Evolutionary conservation across 371 early-diverging fungal species (phyloP).

Genomic region (Paraphysoderma sedebokerense): DNA sequence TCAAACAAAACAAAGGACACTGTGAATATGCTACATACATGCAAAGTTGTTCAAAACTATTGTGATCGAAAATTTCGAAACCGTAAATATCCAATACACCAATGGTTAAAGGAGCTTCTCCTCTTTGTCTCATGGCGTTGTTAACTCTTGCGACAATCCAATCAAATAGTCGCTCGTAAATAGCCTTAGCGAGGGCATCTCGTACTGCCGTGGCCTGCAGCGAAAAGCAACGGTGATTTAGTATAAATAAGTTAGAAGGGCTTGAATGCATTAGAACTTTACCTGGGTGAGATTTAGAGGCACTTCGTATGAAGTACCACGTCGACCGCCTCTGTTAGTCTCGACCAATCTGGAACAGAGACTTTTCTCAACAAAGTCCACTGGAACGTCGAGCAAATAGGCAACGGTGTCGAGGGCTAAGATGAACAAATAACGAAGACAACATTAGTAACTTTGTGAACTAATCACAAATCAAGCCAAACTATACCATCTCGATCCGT

Average conservation of each 20-base stretch:
- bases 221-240: conserved; percentile 1
- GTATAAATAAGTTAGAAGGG: neutral
- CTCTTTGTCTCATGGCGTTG: conserved; percentile 44
- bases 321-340: conserved; percentile 59
- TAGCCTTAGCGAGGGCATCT: conserved; percentile 70
- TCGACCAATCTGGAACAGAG: conserved; percentile 54
- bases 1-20: too few relatives aligned
- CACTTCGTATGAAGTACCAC: conserved; percentile 59
- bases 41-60: conserved; percentile 99
- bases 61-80: conserved; percentile 88
- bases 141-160: conserved; percentile 81
- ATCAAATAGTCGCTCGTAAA: conserved; percentile 71
- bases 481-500: too few relatives aligned
- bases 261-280: neutral
- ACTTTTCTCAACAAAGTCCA: conserved; percentile 37
- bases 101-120: conserved; percentile 49
- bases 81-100: conserved; percentile 96
- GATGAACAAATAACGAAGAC: too few relatives aligned
- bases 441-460: too few relatives aligned
- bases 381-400: conserved; percentile 51
- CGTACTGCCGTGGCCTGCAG: conserved; percentile 48
- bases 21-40: too few relatives aligned
- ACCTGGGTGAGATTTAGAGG: conserved; percentile 58
- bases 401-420: conserved; percentile 54
- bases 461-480: too few relatives aligned